Percentiles rank a stretch among this genome's conserved stretches.
phyloP scores from a whole-genome alignment of 129 eudicot species.

The Flaveria sonorensis region DNA sequence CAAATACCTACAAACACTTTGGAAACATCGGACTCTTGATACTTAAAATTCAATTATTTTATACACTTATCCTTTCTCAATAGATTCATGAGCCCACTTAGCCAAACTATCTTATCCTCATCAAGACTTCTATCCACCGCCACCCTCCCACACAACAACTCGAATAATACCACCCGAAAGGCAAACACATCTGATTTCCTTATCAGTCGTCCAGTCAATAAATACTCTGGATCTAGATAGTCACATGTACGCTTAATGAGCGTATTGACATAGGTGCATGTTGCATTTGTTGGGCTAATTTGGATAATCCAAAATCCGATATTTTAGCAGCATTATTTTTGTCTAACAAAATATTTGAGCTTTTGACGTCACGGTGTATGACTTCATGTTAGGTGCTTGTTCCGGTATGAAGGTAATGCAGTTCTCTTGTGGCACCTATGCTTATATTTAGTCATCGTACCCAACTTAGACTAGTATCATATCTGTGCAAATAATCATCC shows the following conservation, averaged over 20 bases:
- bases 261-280: neutral
- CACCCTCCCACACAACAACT: neutral
- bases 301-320: neutral
- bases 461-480: neutral
- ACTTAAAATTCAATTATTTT: neutral
- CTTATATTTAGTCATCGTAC: neutral
- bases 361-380: neutral
- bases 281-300: neutral
- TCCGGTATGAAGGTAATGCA: neutral
- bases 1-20: neutral
- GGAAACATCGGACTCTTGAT: neutral
- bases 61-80: neutral
- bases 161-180: neutral
- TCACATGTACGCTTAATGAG: neutral
- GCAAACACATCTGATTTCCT: conserved; percentile 6
- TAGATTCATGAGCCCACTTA: neutral
- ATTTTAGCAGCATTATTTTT: conserved; percentile 2
- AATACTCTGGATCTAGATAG: neutral
- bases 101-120: neutral
- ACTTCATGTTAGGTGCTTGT: neutral
- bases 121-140: neutral
- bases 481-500: neutral
- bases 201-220: neutral
- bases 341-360: neutral
- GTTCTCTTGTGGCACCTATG: conserved; percentile 4